Evolutionary conservation across 139 green algal genomes (phyloP).

Genomic region (Auxenochlorella pyrenoidosa): DNA sequence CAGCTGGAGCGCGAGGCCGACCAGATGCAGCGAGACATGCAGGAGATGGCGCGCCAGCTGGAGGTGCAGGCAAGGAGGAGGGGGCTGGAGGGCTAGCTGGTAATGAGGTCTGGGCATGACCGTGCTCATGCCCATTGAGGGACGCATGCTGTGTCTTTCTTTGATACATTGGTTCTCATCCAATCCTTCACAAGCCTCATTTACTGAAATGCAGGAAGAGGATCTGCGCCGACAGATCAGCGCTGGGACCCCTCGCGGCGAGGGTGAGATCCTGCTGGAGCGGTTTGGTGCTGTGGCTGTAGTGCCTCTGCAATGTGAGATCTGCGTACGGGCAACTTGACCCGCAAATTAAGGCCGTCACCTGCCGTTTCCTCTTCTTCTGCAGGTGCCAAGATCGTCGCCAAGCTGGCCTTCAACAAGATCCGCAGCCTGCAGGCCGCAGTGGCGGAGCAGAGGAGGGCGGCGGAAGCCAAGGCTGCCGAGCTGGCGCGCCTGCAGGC

Average conservation of each 20-base stretch:
- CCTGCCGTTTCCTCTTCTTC: neutral
- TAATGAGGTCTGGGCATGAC: neutral
- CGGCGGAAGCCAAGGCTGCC: neutral
- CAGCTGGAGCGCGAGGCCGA: constrained; percentile 32
- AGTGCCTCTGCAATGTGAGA: no score
- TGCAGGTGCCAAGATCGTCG: constrained; percentile 36
- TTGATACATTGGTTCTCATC: no score
- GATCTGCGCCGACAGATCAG: neutral
- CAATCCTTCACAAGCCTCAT: neutral
- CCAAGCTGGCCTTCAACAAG: constrained; percentile 34
- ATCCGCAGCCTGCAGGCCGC: constrained; percentile 21
- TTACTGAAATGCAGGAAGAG: constrained; percentile 15
- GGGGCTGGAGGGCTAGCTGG: neutral
- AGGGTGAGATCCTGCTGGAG: neutral
- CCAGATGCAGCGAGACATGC: constrained; percentile 23
- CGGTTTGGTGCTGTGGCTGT: neutral
- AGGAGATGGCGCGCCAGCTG: constrained; percentile 27
- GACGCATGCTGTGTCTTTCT: no score
- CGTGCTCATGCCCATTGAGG: no score
- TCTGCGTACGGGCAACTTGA: no score
- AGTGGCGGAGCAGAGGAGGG: neutral
- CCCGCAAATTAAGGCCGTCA: no score
- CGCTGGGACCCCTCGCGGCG: constrained; percentile 10
- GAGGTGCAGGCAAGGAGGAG: neutral
- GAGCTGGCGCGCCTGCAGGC: neutral